Conservation (phyloP, 345 rosid species). For the Raphanus raphanistrum region DNA sequence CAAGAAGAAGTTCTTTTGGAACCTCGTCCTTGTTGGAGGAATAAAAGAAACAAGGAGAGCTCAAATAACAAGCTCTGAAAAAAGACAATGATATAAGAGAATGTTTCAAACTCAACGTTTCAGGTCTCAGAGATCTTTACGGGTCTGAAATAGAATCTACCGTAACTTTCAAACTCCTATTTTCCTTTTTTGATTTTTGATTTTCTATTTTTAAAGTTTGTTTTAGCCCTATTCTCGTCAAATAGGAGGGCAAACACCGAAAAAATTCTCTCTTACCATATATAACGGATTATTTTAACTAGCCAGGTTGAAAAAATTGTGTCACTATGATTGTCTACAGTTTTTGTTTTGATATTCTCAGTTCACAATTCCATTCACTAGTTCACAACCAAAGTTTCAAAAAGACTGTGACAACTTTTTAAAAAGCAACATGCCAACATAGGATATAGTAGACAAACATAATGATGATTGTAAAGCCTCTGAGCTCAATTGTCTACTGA, state of each 20-base stretch:
- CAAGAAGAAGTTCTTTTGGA: conserved; percentile 38
- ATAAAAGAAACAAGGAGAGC: conserved; percentile 38
- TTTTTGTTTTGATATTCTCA: not conserved
- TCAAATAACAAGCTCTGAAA: conserved; percentile 27
- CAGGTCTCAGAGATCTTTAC: conserved; percentile 34
- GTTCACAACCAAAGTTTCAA: too few relatives aligned
- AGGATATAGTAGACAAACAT: not conserved
- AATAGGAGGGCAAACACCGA: conserved; percentile 15
- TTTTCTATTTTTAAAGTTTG: conserved; percentile 29
- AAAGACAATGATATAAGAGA: conserved; percentile 37
- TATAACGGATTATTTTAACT: not conserved
- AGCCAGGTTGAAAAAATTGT: not conserved
- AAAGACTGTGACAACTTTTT: too few relatives aligned
- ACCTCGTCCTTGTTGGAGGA: conserved; percentile 41
- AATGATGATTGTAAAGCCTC: too few relatives aligned
- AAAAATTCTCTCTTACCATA: not conserved
- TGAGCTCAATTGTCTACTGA: too few relatives aligned
- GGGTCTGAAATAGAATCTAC: conserved; percentile 38
- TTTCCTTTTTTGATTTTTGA: not conserved
- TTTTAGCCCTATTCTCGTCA: conserved; percentile 13
- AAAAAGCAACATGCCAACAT: not conserved
- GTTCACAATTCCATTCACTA: not conserved
- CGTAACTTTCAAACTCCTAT: conserved; percentile 20
- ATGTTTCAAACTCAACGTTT: conserved; percentile 19
- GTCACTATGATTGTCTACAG: not conserved